phyloP scores from a whole-genome alignment of 2,329 filamentous ascomycete species.

The Fusarium sp. region DNA sequence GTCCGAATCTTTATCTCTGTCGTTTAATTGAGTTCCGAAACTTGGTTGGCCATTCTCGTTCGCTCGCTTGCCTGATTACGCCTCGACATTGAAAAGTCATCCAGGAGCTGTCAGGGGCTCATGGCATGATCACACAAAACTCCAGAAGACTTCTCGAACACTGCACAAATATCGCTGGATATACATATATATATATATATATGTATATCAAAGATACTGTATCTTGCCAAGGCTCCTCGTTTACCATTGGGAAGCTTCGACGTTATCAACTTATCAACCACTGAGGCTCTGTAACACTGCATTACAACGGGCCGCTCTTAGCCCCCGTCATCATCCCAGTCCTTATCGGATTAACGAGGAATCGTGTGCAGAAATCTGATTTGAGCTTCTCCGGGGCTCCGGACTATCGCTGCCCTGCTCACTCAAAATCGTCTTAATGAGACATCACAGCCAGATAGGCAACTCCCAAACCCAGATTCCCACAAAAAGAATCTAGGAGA shows the following conservation, averaged over 20 bases:
- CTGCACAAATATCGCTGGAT: neutral
- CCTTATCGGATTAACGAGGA: constrained; percentile 46
- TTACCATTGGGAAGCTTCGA: neutral
- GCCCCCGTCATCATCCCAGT: constrained; percentile 28
- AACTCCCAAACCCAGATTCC: constrained; percentile 37
- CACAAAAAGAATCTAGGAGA: constrained; percentile 39
- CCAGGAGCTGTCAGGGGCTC: constrained; percentile 11
- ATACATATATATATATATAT: neutral
- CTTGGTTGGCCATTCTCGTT: constrained; percentile 12
- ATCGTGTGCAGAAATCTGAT: constrained; percentile 19
- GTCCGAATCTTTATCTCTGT: constrained; percentile 26
- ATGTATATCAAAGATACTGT: neutral
- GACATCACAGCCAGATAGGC: constrained; percentile 29
- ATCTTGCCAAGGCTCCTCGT: neutral
- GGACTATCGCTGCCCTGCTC: constrained; percentile 35
- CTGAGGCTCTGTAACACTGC: constrained; percentile 27
- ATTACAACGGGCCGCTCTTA: constrained; percentile 34
- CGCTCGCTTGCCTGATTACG: constrained; percentile 28
- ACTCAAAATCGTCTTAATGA: constrained; percentile 21
- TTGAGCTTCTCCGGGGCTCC: constrained; percentile 47
- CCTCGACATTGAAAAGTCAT: constrained; percentile 3
- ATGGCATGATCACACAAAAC: constrained; percentile 1
- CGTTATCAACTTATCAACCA: constrained; percentile 23
- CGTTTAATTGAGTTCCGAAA: constrained; percentile 9
- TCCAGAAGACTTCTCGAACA: neutral